phyloP scores from a whole-genome alignment of 2,329 filamentous ascomycete species.

The Parafenestella ontariensis region DNA sequence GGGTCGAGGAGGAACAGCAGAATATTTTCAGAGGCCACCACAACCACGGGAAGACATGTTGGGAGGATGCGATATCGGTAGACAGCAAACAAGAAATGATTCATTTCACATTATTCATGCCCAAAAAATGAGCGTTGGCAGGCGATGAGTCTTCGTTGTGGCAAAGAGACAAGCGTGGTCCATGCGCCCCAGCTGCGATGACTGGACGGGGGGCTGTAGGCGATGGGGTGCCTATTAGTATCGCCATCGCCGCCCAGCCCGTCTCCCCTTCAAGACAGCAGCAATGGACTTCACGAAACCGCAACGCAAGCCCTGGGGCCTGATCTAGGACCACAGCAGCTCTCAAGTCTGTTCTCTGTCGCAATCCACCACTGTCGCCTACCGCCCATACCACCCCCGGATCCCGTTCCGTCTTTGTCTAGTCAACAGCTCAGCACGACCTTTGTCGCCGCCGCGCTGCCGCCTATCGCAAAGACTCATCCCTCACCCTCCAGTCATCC shows the following conservation, averaged over 20 bases:
- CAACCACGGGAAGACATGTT: background rate
- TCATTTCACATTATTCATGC: background rate
- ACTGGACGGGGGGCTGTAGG: slow-evolving; percentile 31
- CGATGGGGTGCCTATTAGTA: slow-evolving; percentile 36
- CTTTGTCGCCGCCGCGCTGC: slow-evolving; percentile 36
- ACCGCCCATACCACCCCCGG: slow-evolving; percentile 13
- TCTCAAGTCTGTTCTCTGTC: slow-evolving; percentile 29
- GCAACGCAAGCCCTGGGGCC: slow-evolving; percentile 39
- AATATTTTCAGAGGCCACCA: background rate
- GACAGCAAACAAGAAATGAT: slow-evolving; percentile 1
- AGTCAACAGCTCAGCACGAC: slow-evolving; percentile 36
- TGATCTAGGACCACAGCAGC: slow-evolving; percentile 34
- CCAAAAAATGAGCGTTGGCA: background rate
- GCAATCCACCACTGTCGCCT: slow-evolving; percentile 20
- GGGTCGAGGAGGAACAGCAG: background rate
- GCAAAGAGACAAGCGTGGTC: slow-evolving; percentile 29
- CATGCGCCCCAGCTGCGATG: slow-evolving; percentile 29
- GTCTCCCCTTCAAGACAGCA: slow-evolving; percentile 37
- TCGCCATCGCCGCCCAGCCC: slow-evolving; percentile 36
- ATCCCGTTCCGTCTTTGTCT: slow-evolving; percentile 30
- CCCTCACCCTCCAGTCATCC: slow-evolving; percentile 19
- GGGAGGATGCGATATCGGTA: background rate
- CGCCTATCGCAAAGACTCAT: slow-evolving; percentile 36
- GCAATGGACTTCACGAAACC: slow-evolving; percentile 45
- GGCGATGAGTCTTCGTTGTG: slow-evolving; percentile 35